Conservation (phyloP, 192 early-diverging fungal genomes). For the Umbelopsis sp. region DNA sequence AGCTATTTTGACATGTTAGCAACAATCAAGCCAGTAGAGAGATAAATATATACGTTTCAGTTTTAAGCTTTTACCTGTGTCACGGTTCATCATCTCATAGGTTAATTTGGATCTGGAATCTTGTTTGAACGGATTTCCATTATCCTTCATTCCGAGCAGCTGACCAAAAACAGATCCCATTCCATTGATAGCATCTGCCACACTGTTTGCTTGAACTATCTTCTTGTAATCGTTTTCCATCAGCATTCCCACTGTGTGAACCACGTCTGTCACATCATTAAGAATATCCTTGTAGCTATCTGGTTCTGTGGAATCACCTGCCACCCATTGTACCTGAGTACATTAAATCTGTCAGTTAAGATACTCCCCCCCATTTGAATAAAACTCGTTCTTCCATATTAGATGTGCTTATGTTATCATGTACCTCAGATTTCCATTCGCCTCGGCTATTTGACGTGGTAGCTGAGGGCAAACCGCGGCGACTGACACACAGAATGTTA, state of each 20-base stretch:
- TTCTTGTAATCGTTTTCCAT: conserved; percentile 73
- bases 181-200: conserved; percentile 38
- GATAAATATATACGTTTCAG: background rate
- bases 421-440: conserved; percentile 37
- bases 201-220: conserved; percentile 32
- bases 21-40: background rate
- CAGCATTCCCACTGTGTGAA: conserved; percentile 73
- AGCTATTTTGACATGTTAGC: conserved; percentile 35
- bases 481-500: conserved; percentile 14
- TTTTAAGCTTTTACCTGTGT: conserved; percentile 56
- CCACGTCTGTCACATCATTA: conserved; percentile 60
- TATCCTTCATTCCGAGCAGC: conserved; percentile 31
- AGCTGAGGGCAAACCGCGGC: conserved; percentile 25
- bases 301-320: conserved; percentile 65
- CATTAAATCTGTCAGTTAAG: background rate
- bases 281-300: conserved; percentile 56
- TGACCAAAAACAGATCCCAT: conserved; percentile 19
- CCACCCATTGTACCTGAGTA: conserved; percentile 55
- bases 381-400: too few relatives aligned
- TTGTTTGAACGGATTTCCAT: conserved; percentile 48
- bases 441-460: conserved; percentile 19
- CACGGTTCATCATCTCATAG: conserved; percentile 69
- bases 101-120: conserved; percentile 37
- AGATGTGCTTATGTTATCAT: background rate
- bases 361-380: background rate